Conservation (phyloP, 2,329 filamentous ascomycete genomes). For the Myotisia sp. region DNA sequence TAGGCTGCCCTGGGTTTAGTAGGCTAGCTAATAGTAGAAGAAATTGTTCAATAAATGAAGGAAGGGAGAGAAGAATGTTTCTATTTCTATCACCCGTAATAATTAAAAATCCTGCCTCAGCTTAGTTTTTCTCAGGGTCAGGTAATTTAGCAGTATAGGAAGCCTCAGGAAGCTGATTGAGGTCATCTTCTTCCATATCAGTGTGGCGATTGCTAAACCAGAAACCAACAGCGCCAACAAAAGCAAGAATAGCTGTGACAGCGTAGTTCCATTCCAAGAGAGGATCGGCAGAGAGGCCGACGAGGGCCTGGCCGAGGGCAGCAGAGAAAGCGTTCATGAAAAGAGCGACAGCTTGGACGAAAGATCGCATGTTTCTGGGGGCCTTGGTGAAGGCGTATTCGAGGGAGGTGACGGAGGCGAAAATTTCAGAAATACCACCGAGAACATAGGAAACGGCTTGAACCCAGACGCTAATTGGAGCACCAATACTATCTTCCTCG, state of each 20-base stretch:
- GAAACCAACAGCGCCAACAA: slow-evolving; percentile 49
- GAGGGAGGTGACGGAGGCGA: slow-evolving; percentile 47
- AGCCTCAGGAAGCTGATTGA: slow-evolving; percentile 36
- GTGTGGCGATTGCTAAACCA: slow-evolving; percentile 54
- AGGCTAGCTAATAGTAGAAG: no score
- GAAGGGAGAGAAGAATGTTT: no score
- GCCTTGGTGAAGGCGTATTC: slow-evolving; percentile 69
- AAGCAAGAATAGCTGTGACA: slow-evolving; percentile 46
- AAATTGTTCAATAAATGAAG: no score
- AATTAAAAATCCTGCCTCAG: not conserved
- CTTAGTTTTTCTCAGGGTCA: slow-evolving; percentile 1
- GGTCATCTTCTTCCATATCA: slow-evolving; percentile 52
- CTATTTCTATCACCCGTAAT: not conserved
- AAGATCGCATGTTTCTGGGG: slow-evolving; percentile 63
- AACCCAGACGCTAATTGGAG: slow-evolving; percentile 51
- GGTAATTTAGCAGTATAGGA: slow-evolving; percentile 1
- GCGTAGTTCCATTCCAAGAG: slow-evolving; percentile 60
- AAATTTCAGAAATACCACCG: slow-evolving; percentile 44
- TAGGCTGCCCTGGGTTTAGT: no score
- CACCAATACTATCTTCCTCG: slow-evolving; percentile 25
- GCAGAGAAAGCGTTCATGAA: slow-evolving; percentile 57
- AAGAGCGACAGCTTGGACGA: slow-evolving; percentile 55
- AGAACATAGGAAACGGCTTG: slow-evolving; percentile 38
- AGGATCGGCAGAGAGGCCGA: slow-evolving; percentile 48
- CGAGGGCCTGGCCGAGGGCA: slow-evolving; percentile 56